These are phyloP conservation scores for Ecytonucleospora hepatopenaei DNA, from an alignment of 371 early-diverging fungal species.

Conservation along the genomic window DNA sequence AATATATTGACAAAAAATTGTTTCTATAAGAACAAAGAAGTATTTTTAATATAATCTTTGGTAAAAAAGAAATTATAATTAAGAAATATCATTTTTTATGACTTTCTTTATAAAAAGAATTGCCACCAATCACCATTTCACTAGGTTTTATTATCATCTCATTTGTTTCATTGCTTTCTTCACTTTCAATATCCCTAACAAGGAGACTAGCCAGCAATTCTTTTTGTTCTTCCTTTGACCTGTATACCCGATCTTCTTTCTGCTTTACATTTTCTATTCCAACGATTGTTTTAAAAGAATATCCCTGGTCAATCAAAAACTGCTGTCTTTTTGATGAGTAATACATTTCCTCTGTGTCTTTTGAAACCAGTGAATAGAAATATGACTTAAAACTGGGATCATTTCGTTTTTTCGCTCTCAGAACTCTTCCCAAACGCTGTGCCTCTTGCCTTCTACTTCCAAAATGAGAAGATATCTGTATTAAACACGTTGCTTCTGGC, in stretches of 20 bases:
- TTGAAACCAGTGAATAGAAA: conserved; percentile 88
- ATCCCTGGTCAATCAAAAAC: conserved; percentile 97
- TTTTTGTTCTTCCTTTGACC: conserved; percentile 67
- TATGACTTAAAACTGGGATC: conserved; percentile 88
- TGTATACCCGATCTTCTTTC: conserved; percentile 63
- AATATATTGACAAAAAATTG: too few species aligned
- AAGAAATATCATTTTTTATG: too few species aligned
- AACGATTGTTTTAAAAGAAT: conserved; percentile 83
- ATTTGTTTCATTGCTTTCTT: conserved; percentile 54
- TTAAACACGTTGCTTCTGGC: conserved; percentile 95
- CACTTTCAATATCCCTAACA: conserved; percentile 59
- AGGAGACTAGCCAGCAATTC: conserved; percentile 74
- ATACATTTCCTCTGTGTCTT: conserved; percentile 95
- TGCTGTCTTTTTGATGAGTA: conserved; percentile 93
- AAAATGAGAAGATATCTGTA: conserved; percentile 92
- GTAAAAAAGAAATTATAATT: too few species aligned
- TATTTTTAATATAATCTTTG: too few species aligned
- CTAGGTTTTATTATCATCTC: conserved; percentile 20
- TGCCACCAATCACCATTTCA: neutral
- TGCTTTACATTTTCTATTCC: conserved; percentile 67
- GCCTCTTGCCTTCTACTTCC: conserved; percentile 98
- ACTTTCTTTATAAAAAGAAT: too few species aligned
- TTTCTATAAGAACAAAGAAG: too few species aligned
- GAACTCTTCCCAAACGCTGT: conserved; percentile 80
- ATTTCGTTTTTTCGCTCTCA: conserved; percentile 82